Evolutionary conservation across 805 yeast genomes (phyloP).

Genomic region (Kluyveromyces aestuarii): DNA sequence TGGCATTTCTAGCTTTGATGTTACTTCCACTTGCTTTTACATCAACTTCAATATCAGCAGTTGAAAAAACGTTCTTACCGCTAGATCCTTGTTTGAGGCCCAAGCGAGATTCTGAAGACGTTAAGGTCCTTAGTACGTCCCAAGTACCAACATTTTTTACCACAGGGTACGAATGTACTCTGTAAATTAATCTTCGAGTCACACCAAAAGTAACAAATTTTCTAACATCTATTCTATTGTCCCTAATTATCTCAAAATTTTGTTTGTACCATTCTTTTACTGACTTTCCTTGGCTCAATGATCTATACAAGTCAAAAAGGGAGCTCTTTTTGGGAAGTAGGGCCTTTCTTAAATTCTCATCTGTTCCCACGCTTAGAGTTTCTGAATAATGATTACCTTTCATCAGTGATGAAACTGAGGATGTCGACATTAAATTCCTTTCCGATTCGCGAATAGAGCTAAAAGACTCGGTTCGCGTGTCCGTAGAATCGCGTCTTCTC

Average conservation of each 20-base stretch:
- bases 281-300: slow-evolving; percentile 68
- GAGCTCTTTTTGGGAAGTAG: slow-evolving; percentile 53
- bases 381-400: slow-evolving; percentile 1
- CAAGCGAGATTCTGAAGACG: slow-evolving; percentile 8
- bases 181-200: slow-evolving; percentile 67
- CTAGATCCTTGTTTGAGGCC: slow-evolving; percentile 6
- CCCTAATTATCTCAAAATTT: slow-evolving; percentile 43
- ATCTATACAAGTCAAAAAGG: slow-evolving; percentile 64
- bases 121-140: slow-evolving; percentile 8
- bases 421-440: slow-evolving; percentile 1
- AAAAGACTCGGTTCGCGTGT: slow-evolving; percentile 3
- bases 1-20: slow-evolving; percentile 1
- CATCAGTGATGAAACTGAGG: slow-evolving; percentile 1
- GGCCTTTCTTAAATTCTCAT: slow-evolving; percentile 7
- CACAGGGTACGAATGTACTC: slow-evolving; percentile 72
- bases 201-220: slow-evolving; percentile 83
- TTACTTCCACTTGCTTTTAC: slow-evolving; percentile 2
- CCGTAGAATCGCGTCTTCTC: slow-evolving; percentile 3
- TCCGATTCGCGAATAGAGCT: background rate
- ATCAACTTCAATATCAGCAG: slow-evolving; percentile 25
- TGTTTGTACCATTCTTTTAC: slow-evolving; percentile 76
- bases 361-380: background rate
- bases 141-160: slow-evolving; percentile 22
- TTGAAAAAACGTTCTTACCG: slow-evolving; percentile 19
- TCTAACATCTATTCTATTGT: slow-evolving; percentile 63